Evolutionary conservation across 768 basidiomycete species (phyloP).

Genomic region (Sarcodon sp.): DNA sequence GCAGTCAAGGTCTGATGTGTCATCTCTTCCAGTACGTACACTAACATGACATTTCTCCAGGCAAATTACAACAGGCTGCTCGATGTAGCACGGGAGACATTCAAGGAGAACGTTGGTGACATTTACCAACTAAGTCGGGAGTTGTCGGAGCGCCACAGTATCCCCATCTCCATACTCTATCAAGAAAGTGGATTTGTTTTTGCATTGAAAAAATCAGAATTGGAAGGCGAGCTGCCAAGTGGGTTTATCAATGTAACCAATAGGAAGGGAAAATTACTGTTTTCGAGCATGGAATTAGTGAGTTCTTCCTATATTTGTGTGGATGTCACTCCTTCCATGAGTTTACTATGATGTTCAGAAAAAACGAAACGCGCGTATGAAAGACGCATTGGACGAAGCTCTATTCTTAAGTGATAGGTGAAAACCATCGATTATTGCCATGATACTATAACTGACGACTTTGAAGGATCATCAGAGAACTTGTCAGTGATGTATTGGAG

Average conservation of each 20-base stretch:
- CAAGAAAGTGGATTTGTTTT: constrained; percentile 69
- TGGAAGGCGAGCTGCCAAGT: constrained; percentile 47
- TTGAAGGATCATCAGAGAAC: constrained; percentile 63
- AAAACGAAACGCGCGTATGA: constrained; percentile 82
- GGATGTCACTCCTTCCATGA: background rate
- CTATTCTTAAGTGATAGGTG: constrained; percentile 77
- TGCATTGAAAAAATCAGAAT: constrained; percentile 50
- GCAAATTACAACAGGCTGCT: constrained; percentile 75
- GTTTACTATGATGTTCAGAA: constrained; percentile 31
- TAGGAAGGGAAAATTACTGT: constrained; percentile 60
- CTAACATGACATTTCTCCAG: constrained; percentile 15
- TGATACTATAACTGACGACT: background rate
- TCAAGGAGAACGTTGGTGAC: constrained; percentile 86
- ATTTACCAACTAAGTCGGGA: constrained; percentile 56
- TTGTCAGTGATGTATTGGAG: constrained; percentile 56
- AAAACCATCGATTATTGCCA: constrained; percentile 4
- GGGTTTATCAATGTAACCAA: constrained; percentile 58
- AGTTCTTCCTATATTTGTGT: constrained; percentile 9
- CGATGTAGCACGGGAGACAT: constrained; percentile 92
- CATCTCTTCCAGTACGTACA: background rate
- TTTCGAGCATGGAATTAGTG: constrained; percentile 77
- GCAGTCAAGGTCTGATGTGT: constrained; percentile 52
- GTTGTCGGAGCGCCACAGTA: constrained; percentile 45
- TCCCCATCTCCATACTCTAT: constrained; percentile 57
- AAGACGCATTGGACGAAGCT: constrained; percentile 84